Conservation (phyloP, 805 yeast genomes). For the Yamadazyma insecticola region DNA sequence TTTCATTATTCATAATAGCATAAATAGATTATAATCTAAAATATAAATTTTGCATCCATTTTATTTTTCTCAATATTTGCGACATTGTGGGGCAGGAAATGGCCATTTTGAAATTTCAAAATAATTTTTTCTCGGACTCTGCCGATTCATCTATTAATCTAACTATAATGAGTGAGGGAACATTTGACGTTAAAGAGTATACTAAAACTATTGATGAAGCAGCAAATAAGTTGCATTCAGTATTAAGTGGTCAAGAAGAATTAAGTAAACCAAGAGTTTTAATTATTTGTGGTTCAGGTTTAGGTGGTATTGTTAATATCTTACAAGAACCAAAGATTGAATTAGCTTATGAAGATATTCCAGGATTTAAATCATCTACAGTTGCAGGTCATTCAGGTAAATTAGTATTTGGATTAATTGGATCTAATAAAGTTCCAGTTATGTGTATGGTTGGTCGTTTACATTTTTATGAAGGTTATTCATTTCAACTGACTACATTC, state of each 20-base stretch:
- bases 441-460: slow-evolving; percentile 92
- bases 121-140: too few species aligned
- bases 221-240: slow-evolving; percentile 2
- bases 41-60: background rate
- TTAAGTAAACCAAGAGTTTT: slow-evolving; percentile 53
- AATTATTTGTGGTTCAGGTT: slow-evolving; percentile 92
- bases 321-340: slow-evolving; percentile 41
- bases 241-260: background rate
- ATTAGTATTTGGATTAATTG: slow-evolving; percentile 73
- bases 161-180: slow-evolving; percentile 11
- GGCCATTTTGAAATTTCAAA: too few species aligned
- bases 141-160: background rate
- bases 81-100: too few species aligned
- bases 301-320: slow-evolving; percentile 74
- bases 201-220: slow-evolving; percentile 7
- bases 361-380: slow-evolving; percentile 76
- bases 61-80: background rate
- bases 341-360: slow-evolving; percentile 64
- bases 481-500: slow-evolving; percentile 75
- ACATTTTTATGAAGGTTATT: slow-evolving; percentile 89
- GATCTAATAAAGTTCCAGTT: slow-evolving; percentile 66
- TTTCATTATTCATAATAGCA: background rate
- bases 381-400: slow-evolving; percentile 90
- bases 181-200: slow-evolving; percentile 6
- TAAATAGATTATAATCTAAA: background rate